phyloP scores from a whole-genome alignment of 495 filamentous ascomycete genomes.

The Aspergillus wentii region DNA sequence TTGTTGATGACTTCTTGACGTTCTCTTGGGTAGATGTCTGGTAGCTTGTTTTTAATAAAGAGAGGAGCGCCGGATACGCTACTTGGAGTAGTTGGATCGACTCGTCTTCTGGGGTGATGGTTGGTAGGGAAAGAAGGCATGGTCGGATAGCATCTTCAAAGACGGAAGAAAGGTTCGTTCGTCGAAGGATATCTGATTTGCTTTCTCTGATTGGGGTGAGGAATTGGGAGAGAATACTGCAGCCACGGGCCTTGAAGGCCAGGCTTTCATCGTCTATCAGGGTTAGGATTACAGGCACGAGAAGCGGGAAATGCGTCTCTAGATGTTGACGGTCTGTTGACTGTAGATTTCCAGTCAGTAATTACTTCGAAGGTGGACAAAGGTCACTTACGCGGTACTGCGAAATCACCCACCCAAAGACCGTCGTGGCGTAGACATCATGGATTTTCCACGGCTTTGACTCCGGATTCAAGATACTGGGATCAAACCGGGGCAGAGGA shows the following conservation, averaged over 20 bases:
- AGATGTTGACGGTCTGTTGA: conserved; percentile 23
- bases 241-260: conserved; percentile 53
- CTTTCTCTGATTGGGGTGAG: conserved; percentile 51
- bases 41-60: conserved; percentile 47
- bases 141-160: conserved; percentile 77
- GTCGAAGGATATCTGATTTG: conserved; percentile 49
- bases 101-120: conserved; percentile 68
- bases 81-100: conserved; percentile 59
- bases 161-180: conserved; percentile 72
- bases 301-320: conserved; percentile 65
- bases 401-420: conserved; percentile 61
- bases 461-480: conserved; percentile 41
- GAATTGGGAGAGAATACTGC: conserved; percentile 54
- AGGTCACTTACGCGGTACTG: conserved; percentile 30
- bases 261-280: conserved; percentile 67
- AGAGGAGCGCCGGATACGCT: conserved; percentile 63
- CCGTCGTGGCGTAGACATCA: conserved; percentile 54
- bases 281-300: conserved; percentile 76
- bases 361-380: not conserved
- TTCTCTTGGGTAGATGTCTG: conserved; percentile 4
- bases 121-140: conserved; percentile 68
- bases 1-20: conserved; percentile 9
- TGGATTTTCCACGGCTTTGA: conserved; percentile 71
- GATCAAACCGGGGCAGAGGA: conserved; percentile 34
- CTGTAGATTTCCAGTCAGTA: no score